Percentiles rank a stretch among this genome's conserved stretches.
Conservation (phyloP, 495 filamentous ascomycete genomes). For the Rostrohypoxylon terebratum region DNA sequence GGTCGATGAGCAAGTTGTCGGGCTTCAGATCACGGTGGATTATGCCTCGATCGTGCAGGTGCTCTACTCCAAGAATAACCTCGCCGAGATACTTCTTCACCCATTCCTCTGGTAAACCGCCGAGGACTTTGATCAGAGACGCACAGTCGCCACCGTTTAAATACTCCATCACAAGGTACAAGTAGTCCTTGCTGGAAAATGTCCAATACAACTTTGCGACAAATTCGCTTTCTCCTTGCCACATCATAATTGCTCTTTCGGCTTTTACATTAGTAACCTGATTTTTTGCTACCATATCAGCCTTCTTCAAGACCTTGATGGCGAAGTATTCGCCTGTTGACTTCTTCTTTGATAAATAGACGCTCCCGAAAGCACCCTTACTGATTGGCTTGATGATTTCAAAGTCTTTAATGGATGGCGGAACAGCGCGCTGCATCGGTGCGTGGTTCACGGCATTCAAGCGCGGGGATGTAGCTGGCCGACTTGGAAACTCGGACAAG, state of each 20-base stretch:
- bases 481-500: slow-evolving; percentile 72
- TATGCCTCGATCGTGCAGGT: slow-evolving; percentile 93
- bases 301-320: slow-evolving; percentile 98
- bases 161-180: slow-evolving; percentile 99
- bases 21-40: slow-evolving; percentile 97
- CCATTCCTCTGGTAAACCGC: slow-evolving; percentile 94
- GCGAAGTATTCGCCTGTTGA: slow-evolving; percentile 98
- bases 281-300: slow-evolving; percentile 99
- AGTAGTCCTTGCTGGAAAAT: slow-evolving; percentile 98
- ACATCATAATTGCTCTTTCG: slow-evolving; percentile 99
- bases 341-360: slow-evolving; percentile 98
- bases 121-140: slow-evolving; percentile 92
- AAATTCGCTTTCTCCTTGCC: slow-evolving; percentile 99
- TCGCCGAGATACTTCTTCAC: slow-evolving; percentile 96
- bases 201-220: slow-evolving; percentile 99
- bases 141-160: slow-evolving; percentile 97
- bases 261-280: slow-evolving; percentile 99
- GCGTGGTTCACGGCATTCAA: slow-evolving; percentile 79
- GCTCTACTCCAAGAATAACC: slow-evolving; percentile 93
- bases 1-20: slow-evolving; percentile 96
- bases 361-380: slow-evolving; percentile 97
- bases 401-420: slow-evolving; percentile 98
- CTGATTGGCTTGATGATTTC: slow-evolving; percentile 99
- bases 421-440: slow-evolving; percentile 77
- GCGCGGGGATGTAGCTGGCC: slow-evolving; percentile 83